Evolutionary conservation across 768 basidiomycete species (phyloP), one percentile per base, ranked within the genome.

Genomic region (Dioszegia hungarica): DNA sequence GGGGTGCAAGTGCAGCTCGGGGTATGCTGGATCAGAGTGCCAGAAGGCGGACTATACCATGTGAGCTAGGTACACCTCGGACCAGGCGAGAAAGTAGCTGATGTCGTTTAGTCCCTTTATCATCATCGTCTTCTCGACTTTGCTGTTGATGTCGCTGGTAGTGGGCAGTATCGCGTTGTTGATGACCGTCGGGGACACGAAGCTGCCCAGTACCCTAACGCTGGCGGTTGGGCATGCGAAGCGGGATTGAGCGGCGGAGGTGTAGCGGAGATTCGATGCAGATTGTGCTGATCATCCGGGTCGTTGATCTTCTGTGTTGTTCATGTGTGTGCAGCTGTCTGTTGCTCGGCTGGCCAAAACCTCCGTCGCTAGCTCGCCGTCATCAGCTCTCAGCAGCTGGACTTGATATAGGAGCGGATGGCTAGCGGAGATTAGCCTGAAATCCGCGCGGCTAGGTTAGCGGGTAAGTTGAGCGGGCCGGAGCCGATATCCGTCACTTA

Each of bases 31-130:
- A 29, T 63, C 58, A 3, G 63, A 65, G 37, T 75, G 74, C 49
- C 71, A 73, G 54, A 75, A 75, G 54, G 61, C 54, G 9, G 74
- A 75, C 46, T 75, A 73, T 50, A 63, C 70, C 20, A 58, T 67
- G 74, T 75, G 38, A 67, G 73, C 45, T 46, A 3, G 5, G 6
- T 67, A 24, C 22, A 20, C 19, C 25, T 34, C 39, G 17, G 24
- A 10, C 47, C 15, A 29, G 11, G 3, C 22, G 15, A 29, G 20
- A 8, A 20, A n/a, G n/a, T 22, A 15, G 10, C 37, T 3, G 50
- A 47, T 56, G 17, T 46, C 28, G 3, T 12, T n/a, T 36, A 72
- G 70, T 36, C 70, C 67, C 15, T 72, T 72, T 60, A 60, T 69
- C 57, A 67, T 72, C 40, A 48, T 72, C 43, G 54, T 72, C 43